A percentile compares a stretch with the other conserved stretches of the same genome.
Conservation (phyloP, 2,329 filamentous ascomycete species). For the Fusarium denticulatum region DNA sequence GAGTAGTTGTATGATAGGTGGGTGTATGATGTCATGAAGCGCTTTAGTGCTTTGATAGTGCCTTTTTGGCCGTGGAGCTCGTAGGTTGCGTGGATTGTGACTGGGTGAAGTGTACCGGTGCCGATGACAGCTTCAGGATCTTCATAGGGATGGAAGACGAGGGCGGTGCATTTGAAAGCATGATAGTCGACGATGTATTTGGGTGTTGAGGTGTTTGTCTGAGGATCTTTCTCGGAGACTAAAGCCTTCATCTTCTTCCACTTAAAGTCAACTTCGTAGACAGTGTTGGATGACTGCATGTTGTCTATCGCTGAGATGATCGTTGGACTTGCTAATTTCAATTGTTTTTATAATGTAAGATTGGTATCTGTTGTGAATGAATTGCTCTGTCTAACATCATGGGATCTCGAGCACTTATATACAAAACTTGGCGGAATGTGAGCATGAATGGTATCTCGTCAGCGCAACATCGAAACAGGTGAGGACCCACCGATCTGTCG, state of each 20-base stretch:
- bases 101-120: constrained; percentile 25
- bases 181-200: constrained; percentile 28
- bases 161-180: constrained; percentile 12
- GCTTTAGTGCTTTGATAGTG: constrained; percentile 34
- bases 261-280: constrained; percentile 26
- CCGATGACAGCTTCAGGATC: constrained; percentile 8
- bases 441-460: background rate
- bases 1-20: constrained; percentile 36
- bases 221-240: constrained; percentile 8
- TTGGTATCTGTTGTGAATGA: no score
- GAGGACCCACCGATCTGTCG: no score
- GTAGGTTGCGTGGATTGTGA: constrained; percentile 38
- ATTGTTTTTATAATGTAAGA: background rate
- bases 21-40: constrained; percentile 34
- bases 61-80: constrained; percentile 33
- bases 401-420: background rate
- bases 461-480: background rate
- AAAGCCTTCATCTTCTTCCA: constrained; percentile 31
- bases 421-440: background rate
- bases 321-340: background rate
- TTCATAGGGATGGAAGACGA: constrained; percentile 20
- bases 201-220: constrained; percentile 1
- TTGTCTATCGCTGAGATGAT: background rate
- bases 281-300: background rate
- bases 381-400: background rate